Evolutionary conservation across 2,329 filamentous ascomycete genomes (phyloP), one percentile per base, ranked within the genome.

Genomic region (Neonectria magnoliae): DNA sequence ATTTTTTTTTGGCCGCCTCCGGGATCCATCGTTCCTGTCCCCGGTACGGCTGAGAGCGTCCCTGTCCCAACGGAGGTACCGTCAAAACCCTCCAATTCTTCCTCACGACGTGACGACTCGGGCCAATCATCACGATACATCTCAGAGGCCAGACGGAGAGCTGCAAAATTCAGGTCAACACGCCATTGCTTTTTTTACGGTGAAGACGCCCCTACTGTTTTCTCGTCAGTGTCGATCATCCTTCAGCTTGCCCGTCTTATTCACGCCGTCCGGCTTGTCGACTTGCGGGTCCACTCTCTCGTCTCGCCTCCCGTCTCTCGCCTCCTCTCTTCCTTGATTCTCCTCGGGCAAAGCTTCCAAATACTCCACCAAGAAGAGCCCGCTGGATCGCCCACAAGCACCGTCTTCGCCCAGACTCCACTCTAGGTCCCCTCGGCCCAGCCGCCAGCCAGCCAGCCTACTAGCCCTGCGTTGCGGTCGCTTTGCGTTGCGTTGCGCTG

Each of bases 281-380:
- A 60, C 57, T 54, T 54, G 20, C 29, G 57, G 50, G 50, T 29
- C 57, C 57, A 60, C 57, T 44, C 57, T 41, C 58, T 25, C 45
- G 33, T 41, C 33, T 62, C 60, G 31, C 48, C 42, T 58, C 38
- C 57, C 9, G 27, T 29, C 36, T 59, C 33, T 58, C 58, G 51
- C 62, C 57, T 67, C 58, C 51, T 66, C 65, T 60, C 67, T 50
- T 61, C 50, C 52, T 66, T 66, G 57, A 54, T 50, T 56, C 67
- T 52, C 56, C 65, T 73, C 63, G 63, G 71, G 71, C 41, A 71
- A 72, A 73, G 71, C 67, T 69, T 67, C 62, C 57, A 64, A 48
- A 62, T 57, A 67, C 65, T 69, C 69, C 70, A 70, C 61, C 64
- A 62, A 54, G 47, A 68, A 59, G n/a, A 51, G 27, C 48, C 47